Conservation (phyloP, 106 monocot species). For the Apostasia shenzhenica region DNA sequence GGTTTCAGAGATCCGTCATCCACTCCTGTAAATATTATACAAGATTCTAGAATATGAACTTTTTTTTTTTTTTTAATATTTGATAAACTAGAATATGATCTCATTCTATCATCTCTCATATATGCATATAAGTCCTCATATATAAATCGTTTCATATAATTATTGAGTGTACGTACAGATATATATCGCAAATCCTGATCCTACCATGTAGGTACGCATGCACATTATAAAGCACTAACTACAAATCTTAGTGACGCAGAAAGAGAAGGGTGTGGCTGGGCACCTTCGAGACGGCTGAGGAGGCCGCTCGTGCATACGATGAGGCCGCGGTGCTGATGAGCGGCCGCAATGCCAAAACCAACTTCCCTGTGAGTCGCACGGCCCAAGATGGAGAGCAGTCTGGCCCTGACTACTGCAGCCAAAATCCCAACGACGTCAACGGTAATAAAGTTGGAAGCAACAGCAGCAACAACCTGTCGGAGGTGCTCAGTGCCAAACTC, state of each 20-base stretch:
- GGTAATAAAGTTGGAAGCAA: slow-evolving; percentile 7
- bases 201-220: no score
- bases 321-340: slow-evolving; percentile 84
- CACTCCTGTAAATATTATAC: slow-evolving; percentile 64
- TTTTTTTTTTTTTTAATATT: no score
- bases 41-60: not conserved
- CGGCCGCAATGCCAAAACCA: slow-evolving; percentile 93
- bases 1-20: slow-evolving; percentile 97
- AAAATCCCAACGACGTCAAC: slow-evolving; percentile 10
- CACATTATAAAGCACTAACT: not conserved
- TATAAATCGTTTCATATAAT: not conserved
- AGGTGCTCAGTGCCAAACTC: slow-evolving; percentile 81
- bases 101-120: no score
- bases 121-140: not conserved
- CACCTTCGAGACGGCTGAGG: slow-evolving; percentile 89
- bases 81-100: no score
- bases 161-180: not conserved
- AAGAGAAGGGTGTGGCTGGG: slow-evolving; percentile 95
- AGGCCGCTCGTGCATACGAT: slow-evolving; percentile 91
- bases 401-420: not conserved
- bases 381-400: not conserved
- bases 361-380: slow-evolving; percentile 52
- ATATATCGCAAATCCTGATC: no score
- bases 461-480: slow-evolving; percentile 26
- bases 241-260: slow-evolving; percentile 7